Percentiles rank a stretch among this genome's conserved stretches.
Evolutionary conservation across 306 rosid genomes (phyloP).

Genomic region (Morella rubra): DNA sequence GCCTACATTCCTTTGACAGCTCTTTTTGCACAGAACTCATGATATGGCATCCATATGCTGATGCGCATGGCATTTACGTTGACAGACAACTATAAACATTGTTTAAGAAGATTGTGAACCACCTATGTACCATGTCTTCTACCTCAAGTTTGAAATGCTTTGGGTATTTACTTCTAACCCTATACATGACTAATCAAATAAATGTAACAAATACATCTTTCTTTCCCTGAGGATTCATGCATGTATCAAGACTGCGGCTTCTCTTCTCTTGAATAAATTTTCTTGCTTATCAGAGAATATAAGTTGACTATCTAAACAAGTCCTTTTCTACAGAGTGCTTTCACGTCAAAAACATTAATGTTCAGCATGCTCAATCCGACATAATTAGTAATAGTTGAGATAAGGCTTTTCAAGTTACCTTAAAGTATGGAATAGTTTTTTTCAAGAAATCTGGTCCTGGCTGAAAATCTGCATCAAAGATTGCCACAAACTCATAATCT

Average conservation of each 20-base stretch:
- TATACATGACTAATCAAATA: neutral
- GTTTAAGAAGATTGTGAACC: neutral
- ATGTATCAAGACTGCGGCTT: neutral
- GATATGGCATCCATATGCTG: neutral
- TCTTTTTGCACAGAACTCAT: too few relatives aligned
- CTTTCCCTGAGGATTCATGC: too few relatives aligned
- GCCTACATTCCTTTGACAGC: too few relatives aligned
- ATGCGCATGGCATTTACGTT: neutral
- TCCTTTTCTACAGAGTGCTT: neutral
- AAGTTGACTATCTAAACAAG: neutral
- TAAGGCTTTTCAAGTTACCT: conserved; percentile 48
- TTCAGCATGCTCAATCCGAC: conserved; percentile 11
- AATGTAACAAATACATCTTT: too few relatives aligned
- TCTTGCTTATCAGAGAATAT: neutral
- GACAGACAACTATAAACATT: neutral
- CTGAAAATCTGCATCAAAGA: conserved; percentile 98
- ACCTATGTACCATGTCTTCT: neutral
- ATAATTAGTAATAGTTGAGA: conserved; percentile 1
- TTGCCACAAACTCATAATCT: conserved; percentile 92
- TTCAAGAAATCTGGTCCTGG: conserved; percentile 93
- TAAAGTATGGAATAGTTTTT: conserved; percentile 90
- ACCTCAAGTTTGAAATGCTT: neutral
- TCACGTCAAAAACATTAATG: conserved; percentile 12
- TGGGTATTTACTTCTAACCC: neutral
- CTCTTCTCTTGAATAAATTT: neutral